A percentile compares a stretch with the other conserved stretches of the same genome.
phyloP scores from a whole-genome alignment of 257 asterid species.

The Solanum dulcamara region DNA sequence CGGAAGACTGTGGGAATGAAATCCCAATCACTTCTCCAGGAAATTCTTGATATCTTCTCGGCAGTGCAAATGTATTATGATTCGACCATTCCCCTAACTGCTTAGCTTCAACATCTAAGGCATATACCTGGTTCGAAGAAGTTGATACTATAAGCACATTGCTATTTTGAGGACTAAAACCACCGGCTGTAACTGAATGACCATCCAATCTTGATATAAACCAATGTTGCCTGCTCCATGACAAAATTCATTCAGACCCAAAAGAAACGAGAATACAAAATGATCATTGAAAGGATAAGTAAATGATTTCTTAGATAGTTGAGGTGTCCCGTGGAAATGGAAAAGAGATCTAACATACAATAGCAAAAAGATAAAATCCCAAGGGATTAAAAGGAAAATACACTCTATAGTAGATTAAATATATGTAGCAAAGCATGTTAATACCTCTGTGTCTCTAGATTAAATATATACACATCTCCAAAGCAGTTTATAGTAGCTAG shows the following conservation, averaged over 20 bases:
- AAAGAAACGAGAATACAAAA: neutral
- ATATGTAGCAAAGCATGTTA: neutral
- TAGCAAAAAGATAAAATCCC: neutral
- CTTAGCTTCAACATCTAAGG: slow-evolving; percentile 91
- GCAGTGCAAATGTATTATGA: slow-evolving; percentile 62
- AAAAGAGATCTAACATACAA: neutral
- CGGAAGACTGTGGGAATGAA: slow-evolving; percentile 64
- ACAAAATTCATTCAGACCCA: neutral
- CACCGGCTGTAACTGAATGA: slow-evolving; percentile 92
- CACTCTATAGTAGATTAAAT: neutral
- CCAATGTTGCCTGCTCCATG: slow-evolving; percentile 85
- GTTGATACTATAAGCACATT: slow-evolving; percentile 72
- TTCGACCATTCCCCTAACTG: slow-evolving; percentile 91
- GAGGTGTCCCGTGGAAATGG: neutral
- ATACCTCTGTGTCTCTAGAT: slow-evolving; percentile 74
- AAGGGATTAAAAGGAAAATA: neutral
- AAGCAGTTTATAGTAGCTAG: slow-evolving; percentile 83
- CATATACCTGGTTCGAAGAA: slow-evolving; percentile 85
- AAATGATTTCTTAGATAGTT: neutral
- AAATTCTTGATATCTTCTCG: slow-evolving; percentile 85
- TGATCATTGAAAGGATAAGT: neutral
- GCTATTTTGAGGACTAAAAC: slow-evolving; percentile 67
- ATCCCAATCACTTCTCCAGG: slow-evolving; percentile 98
- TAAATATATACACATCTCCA: slow-evolving; percentile 78
- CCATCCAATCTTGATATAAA: slow-evolving; percentile 87